phyloP scores from a whole-genome alignment of 805 yeast species.

The Pichia manshurica region DNA sequence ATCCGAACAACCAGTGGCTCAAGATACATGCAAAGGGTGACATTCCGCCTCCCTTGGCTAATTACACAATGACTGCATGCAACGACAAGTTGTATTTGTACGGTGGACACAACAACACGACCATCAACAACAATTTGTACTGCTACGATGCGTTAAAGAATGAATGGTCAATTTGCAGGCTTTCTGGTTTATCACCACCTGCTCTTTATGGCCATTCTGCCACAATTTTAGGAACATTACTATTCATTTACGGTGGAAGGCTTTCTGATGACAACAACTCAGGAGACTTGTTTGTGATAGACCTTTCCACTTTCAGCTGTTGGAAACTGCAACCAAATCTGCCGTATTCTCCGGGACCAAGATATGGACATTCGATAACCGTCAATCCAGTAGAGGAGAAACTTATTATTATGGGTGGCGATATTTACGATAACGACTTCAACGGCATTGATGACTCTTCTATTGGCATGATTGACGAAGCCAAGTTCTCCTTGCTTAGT shows the following conservation, averaged over 20 bases:
- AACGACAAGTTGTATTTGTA: constrained; percentile 76
- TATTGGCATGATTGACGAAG: constrained; percentile 24
- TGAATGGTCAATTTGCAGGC: constrained; percentile 65
- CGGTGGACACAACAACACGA: constrained; percentile 78
- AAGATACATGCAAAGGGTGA: constrained; percentile 44
- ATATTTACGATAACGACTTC: constrained; percentile 57
- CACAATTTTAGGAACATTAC: constrained; percentile 65
- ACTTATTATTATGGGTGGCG: constrained; percentile 88
- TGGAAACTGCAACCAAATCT: constrained; percentile 41
- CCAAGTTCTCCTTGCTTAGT: constrained; percentile 28
- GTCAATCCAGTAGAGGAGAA: constrained; percentile 60
- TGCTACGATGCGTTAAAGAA: constrained; percentile 64
- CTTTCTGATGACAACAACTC: constrained; percentile 64
- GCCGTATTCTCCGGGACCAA: constrained; percentile 61
- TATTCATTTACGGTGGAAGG: constrained; percentile 90
- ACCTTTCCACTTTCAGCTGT: constrained; percentile 69
- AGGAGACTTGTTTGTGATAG: constrained; percentile 65
- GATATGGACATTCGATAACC: constrained; percentile 90
- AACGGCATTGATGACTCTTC: constrained; percentile 19
- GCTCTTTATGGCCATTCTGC: constrained; percentile 93
- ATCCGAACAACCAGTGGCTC: constrained; percentile 83
- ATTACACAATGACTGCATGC: constrained; percentile 82
- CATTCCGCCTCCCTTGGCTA: constrained; percentile 76
- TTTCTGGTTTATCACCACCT: constrained; percentile 67
- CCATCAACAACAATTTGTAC: constrained; percentile 72